Evolutionary conservation across 2,329 filamentous ascomycete genomes (phyloP), one percentile per base, ranked within the genome.

Genomic region (Pestalotiopsis sp.): DNA sequence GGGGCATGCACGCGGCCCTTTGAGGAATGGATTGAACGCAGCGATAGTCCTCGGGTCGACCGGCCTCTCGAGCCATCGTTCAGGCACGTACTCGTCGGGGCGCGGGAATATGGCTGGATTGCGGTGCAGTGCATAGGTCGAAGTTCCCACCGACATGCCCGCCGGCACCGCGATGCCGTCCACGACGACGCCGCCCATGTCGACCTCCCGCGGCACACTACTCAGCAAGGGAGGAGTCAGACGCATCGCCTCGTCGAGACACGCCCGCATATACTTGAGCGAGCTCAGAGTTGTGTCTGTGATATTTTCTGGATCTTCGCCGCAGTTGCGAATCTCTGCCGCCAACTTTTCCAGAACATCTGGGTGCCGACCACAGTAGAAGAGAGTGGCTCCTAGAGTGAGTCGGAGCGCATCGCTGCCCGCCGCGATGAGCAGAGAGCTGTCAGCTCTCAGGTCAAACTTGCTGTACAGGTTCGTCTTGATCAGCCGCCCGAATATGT

Each of bases 391-490:
- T 2, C 38, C 36, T 9, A 49, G 27, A 20, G 65, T 66, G n/a
- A 66, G 45, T 23, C 65, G 27, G 2, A 66, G 31, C 36, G 65
- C 65, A 45, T 67, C 66, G 39, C 66, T 67, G 12, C 66, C 66
- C 12, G 66, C 66, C 38, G 66, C 58, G 25, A 67, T 67, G 17
- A 67, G 66, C 25, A 67, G 57, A 6, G 66, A 67, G 57, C 66
- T 67, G 39, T 67, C 66, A 39, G 66, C 66, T 17, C 66, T 36
- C 11, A 67, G 58, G 56, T 67, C 66, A 61, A 67, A 62, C n/a
- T 61, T 38, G 66, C 66, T 68, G 59, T 64, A 68, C 23, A 68
- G 45, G 49, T 64, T 36, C 20, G 60, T 41, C 13, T 61, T 31
- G 60, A 68, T 39, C 14, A 68, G 20, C 3, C 61, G 17, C 27